Evolutionary conservation across 495 filamentous ascomycete genomes (phyloP), one percentile per base, ranked within the genome.

Genomic region (Daldinia childiae): DNA sequence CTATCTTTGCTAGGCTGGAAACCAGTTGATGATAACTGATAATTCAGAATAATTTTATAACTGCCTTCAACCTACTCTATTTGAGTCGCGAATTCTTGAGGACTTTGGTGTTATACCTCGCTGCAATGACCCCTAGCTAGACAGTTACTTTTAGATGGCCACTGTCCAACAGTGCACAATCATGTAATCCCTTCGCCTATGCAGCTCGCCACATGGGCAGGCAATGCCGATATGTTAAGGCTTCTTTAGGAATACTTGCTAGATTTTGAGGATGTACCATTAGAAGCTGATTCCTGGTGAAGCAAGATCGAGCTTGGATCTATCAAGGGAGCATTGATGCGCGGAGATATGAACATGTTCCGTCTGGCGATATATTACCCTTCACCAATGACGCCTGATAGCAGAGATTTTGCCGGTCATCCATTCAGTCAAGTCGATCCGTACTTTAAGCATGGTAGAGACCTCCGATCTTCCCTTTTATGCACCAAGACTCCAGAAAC

Each of bases 141-240:
- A 15, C 43, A 48, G 3, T 48, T 48, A 17, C 43, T 48, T 21
- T 48, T 19, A 17, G 43, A 48, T 7, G 43, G 19, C 1, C 43
- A 48, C 8, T 48, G 43, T 12, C 43, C 43, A 48, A 21, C 17
- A 48, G 17, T 21, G 17, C 21, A 11, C 8, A 19, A 17, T 17
- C 4, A 27, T 15, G 24, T 56, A 2, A 24, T 64, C 24, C 50
- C 50, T 19, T 7, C 34, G 3, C 34, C 61, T 24, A 30, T 45
- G 30, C 54, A 43, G 8, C 50, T 56, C 11, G 61, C 61, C 36
- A 51, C 61, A 32, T 41, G 38, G 34, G 36, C 61, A 12, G 61
- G 61, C 14, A 41, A 64, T 54, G 6, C 7, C 36, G 61, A 64
- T 11, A 43, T 64, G 34, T 26, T 55, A 24, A 43, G 19, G 26